Evolutionary conservation across 768 basidiomycete genomes (phyloP).

Genomic region (Suillus fuscotomentosus): DNA sequence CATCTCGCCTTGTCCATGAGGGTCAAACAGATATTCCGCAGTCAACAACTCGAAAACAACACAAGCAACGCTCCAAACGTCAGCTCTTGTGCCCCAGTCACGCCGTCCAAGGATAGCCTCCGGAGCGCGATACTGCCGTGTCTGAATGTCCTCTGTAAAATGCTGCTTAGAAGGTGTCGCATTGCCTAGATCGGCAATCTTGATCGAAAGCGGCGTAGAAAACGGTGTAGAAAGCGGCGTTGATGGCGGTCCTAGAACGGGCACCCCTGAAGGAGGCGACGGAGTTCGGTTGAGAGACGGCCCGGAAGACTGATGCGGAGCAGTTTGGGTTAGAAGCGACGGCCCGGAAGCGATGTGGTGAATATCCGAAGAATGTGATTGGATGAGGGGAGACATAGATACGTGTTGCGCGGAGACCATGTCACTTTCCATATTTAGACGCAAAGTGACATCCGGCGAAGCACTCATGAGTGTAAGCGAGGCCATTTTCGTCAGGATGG

Average conservation of each 20-base stretch:
- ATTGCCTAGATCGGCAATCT: constrained; percentile 94
- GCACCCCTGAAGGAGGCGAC: constrained; percentile 17
- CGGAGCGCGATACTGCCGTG: constrained; percentile 93
- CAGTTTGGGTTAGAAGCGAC: constrained; percentile 66
- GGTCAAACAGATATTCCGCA: constrained; percentile 91
- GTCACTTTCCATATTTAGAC: neutral
- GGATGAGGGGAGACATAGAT: constrained; percentile 25
- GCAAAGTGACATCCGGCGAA: neutral
- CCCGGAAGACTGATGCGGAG: constrained; percentile 34
- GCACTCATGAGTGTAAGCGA: constrained; percentile 20
- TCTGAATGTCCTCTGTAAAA: constrained; percentile 95
- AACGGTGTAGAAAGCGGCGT: constrained; percentile 30
- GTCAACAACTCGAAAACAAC: constrained; percentile 90
- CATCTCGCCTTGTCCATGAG: constrained; percentile 74
- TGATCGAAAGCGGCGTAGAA: constrained; percentile 66
- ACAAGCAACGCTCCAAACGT: constrained; percentile 92
- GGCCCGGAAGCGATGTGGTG: constrained; percentile 35
- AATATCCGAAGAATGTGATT: constrained; percentile 18
- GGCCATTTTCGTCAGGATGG: constrained; percentile 36
- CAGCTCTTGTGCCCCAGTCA: constrained; percentile 84
- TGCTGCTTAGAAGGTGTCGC: constrained; percentile 89
- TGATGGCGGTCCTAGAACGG: constrained; percentile 23
- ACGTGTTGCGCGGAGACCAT: constrained; percentile 5
- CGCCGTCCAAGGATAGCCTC: constrained; percentile 87
- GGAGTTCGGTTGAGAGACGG: constrained; percentile 19